Conservation (phyloP, 805 yeast genomes). For the Candida hispaniensis region DNA sequence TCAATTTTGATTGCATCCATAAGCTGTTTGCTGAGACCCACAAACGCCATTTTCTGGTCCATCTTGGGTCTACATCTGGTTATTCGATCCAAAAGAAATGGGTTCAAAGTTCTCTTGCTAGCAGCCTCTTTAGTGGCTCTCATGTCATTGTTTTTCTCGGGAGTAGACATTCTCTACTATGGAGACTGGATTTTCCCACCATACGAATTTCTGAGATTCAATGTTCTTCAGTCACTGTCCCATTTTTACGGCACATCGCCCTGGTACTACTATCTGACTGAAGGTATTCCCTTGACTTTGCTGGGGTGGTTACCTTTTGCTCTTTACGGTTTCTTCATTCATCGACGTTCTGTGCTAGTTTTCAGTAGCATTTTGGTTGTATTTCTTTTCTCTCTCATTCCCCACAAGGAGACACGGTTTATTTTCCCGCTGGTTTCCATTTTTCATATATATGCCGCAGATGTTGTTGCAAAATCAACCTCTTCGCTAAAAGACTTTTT, state of each 20-base stretch:
- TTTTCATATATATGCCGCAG: conserved; percentile 42
- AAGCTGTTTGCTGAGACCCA: conserved; percentile 71
- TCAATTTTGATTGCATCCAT: conserved; percentile 46
- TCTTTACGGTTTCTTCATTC: conserved; percentile 33
- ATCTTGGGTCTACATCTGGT: conserved; percentile 38
- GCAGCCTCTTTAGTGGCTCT: conserved; percentile 22
- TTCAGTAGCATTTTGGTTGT: conserved; percentile 36
- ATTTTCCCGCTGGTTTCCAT: conserved; percentile 77
- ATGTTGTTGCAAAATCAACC: conserved; percentile 26
- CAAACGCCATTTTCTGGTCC: conserved; percentile 70
- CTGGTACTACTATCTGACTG: conserved; percentile 72
- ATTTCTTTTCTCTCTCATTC: conserved; percentile 48
- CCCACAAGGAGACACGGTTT: conserved; percentile 88
- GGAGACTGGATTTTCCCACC: conserved; percentile 45
- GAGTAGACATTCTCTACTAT: conserved; percentile 54
- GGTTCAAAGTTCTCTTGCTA: conserved; percentile 21
- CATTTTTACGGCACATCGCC: conserved; percentile 78
- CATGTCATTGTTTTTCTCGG: conserved; percentile 32
- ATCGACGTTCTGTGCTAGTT: conserved; percentile 24
- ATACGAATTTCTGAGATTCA: conserved; percentile 63
- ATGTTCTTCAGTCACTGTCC: conserved; percentile 60
- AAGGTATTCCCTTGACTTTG: conserved; percentile 69
- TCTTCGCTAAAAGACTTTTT: too few species aligned
- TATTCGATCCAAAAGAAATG: too few species aligned
- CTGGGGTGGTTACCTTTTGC: conserved; percentile 58